Conservation (phyloP, 2,329 filamentous ascomycete species). For the Hypoxylon sp. region DNA sequence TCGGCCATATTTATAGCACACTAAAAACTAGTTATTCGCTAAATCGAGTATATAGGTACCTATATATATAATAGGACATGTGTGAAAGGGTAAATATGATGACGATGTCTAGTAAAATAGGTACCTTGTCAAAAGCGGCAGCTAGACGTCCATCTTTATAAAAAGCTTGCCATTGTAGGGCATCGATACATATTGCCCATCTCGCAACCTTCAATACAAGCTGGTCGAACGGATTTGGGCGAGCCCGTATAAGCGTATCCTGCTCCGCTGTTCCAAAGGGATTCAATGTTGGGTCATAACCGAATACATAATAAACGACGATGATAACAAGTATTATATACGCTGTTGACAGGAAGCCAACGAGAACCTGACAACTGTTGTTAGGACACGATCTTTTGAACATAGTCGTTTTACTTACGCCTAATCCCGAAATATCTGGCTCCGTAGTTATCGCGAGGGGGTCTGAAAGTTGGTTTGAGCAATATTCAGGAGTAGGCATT, state of each 20-base stretch:
- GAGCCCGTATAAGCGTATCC: background rate
- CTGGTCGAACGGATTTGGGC: constrained; percentile 21
- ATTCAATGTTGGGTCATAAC: constrained; percentile 19
- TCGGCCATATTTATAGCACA: constrained; percentile 22
- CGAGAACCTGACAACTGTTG: constrained; percentile 9
- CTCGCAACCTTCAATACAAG: constrained; percentile 15
- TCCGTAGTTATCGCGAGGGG: constrained; percentile 9
- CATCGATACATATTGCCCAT: constrained; percentile 14
- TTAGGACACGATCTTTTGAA: background rate
- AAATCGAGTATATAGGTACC: background rate
- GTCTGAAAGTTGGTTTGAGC: constrained; percentile 10
- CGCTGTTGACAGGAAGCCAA: constrained; percentile 21
- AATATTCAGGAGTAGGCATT: constrained; percentile 6
- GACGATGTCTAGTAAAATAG: background rate
- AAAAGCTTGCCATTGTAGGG: constrained; percentile 16
- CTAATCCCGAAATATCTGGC: constrained; percentile 21
- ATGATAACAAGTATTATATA: constrained; percentile 19
- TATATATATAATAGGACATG: background rate
- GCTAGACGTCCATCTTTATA: constrained; percentile 20
- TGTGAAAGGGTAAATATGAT: background rate
- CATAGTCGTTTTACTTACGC: constrained; percentile 2
- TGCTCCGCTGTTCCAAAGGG: constrained; percentile 11
- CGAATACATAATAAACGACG: constrained; percentile 24
- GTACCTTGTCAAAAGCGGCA: constrained; percentile 24
- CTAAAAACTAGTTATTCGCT: constrained; percentile 1